phyloP scores from a whole-genome alignment of 1,284 basidiomycete genomes.

The Termitomyces sp. region DNA sequence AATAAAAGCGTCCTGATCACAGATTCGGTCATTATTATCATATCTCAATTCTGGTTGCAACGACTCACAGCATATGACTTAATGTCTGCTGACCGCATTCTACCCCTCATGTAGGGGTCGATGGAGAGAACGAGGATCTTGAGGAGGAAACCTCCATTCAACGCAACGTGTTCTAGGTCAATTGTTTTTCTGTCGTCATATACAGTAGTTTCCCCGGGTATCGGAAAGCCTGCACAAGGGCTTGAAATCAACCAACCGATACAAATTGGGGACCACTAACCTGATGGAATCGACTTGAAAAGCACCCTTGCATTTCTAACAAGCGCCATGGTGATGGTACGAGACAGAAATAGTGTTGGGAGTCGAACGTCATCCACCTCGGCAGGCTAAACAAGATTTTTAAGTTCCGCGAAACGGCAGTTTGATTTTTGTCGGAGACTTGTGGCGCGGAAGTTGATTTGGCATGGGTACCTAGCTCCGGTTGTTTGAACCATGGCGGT shows the following conservation, averaged over 20 bases:
- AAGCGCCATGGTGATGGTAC: constrained; percentile 5
- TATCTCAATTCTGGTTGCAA: background rate
- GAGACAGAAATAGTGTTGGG: background rate
- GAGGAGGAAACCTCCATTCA: constrained; percentile 44
- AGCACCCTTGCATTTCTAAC: constrained; percentile 8
- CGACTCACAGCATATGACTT: constrained; percentile 15
- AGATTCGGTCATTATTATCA: too few species aligned
- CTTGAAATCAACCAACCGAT: background rate
- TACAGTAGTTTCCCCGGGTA: constrained; percentile 41
- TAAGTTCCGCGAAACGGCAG: background rate
- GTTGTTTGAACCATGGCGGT: background rate
- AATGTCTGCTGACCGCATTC: constrained; percentile 10
- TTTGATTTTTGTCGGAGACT: background rate
- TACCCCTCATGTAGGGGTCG: constrained; percentile 25
- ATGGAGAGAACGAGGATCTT: constrained; percentile 17
- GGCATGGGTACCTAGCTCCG: too few species aligned
- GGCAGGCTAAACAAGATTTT: too few species aligned
- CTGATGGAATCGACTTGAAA: constrained; percentile 7
- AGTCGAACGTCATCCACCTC: background rate
- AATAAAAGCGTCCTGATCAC: constrained; percentile 22
- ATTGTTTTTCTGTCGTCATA: constrained; percentile 44
- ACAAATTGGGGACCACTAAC: background rate
- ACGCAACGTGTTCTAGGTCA: constrained; percentile 42
- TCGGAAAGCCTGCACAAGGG: constrained; percentile 33
- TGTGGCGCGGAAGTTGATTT: background rate